Base-by-base conservation (phyloP, 75 land plant species). In the Sequoiadendron giganteum region DNA sequence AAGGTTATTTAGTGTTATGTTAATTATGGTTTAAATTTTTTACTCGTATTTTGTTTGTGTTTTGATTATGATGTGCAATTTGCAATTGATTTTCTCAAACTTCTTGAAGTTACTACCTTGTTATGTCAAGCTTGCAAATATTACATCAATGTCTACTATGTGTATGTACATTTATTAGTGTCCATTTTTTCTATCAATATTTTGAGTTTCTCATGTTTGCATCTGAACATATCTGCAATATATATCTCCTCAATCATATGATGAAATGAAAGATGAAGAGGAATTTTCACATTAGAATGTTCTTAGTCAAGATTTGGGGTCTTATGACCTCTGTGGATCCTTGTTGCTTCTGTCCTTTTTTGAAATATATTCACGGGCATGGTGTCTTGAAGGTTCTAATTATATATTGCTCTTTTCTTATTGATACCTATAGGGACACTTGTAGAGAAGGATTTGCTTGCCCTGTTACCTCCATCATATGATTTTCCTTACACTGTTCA, bases 381-480 rank as follows among this genome's bases (percentile, higher is more conserved):
- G 10, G 49, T 88, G 6, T 21, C 34, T 38, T 18, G 61, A 56
- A 65, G 70, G 58, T 32, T n/a, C 75, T 84, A 52, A 43, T 38
- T 90, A 32, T 32, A 85, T 54, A 72, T 32, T 88, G 61, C 78
- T 21, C 34, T 85, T 68, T 86, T 78, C 32, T 47, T 82, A 11
- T n/a, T 47, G 32, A 82, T 82, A 42, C 84, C 32, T 82, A 15
- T 73, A 96, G 97, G 99, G 19, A 97, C 96, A 56, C 95, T 98
- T 85, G 99, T 98, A 21, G 99, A 98, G 93, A 98, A 98, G 91
- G 99, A 98, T 83, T 88, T 98, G 88, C 95, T 97, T 85, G 97
- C 97, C 84, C 92, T 97, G 13, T 89, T 98, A 77, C 99, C 99
- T 61, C 95, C 99, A 56, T 97, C 95, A 90, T 92, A 94, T 68